A percentile compares a stretch with the other conserved stretches of the same genome.
Conservation (phyloP, 2,329 filamentous ascomycete genomes). For the Bipolaris zeicola region DNA sequence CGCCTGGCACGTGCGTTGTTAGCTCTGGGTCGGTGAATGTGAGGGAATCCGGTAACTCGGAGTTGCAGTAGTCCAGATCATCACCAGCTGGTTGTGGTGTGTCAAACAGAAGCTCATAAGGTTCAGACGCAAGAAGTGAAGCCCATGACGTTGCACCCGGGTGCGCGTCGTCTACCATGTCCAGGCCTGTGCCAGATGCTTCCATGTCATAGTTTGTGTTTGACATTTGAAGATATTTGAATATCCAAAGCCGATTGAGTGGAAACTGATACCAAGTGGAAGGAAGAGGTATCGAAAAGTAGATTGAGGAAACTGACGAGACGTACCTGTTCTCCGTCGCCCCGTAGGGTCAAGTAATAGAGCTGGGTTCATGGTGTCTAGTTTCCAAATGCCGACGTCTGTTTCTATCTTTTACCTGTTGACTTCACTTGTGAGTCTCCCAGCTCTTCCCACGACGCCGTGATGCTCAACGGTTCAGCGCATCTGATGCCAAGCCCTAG, state of each 20-base stretch:
- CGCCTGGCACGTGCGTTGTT: conserved; percentile 27
- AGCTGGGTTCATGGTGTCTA: conserved; percentile 31
- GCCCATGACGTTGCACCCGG: conserved; percentile 1
- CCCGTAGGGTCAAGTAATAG: conserved; percentile 35
- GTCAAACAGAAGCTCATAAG: background rate
- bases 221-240: background rate
- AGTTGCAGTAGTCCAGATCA: background rate
- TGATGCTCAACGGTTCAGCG: conserved; percentile 18
- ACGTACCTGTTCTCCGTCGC: conserved; percentile 34
- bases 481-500: conserved; percentile 26
- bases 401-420: conserved; percentile 2
- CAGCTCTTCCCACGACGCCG: conserved; percentile 19
- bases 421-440: conserved; percentile 7
- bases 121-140: conserved; percentile 1
- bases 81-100: background rate
- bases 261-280: background rate
- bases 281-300: background rate
- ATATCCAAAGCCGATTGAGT: background rate
- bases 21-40: conserved; percentile 20
- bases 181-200: background rate
- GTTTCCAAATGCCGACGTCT: conserved; percentile 5
- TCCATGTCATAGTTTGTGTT: conserved; percentile 2
- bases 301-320: conserved; percentile 4
- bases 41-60: conserved; percentile 2
- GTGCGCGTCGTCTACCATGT: conserved; percentile 1